These are phyloP conservation scores for Meyerozyma athensensis DNA, from an alignment of 1,139 yeast species.

Conservation along the genomic window DNA sequence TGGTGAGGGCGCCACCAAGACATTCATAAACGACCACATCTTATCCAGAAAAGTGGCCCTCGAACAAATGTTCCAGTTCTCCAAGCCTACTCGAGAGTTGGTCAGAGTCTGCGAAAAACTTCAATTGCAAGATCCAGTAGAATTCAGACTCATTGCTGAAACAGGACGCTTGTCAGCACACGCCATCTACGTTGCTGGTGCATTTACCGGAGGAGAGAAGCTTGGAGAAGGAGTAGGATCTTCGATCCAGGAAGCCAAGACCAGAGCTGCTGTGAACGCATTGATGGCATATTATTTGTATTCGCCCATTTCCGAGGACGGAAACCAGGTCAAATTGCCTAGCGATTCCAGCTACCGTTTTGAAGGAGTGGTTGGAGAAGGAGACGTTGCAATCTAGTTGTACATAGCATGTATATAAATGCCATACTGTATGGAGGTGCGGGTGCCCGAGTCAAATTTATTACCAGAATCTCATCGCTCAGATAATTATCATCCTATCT, in stretches of 20 bases:
- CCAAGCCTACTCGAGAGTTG: constrained; percentile 82
- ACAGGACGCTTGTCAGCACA: constrained; percentile 84
- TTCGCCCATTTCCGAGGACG: constrained; percentile 57
- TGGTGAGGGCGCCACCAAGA: constrained; percentile 57
- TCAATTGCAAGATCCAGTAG: constrained; percentile 68
- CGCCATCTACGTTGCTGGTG: constrained; percentile 89
- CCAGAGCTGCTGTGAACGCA: constrained; percentile 87
- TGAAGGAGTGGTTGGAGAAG: constrained; percentile 49
- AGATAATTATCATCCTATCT: not conserved
- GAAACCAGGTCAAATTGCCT: constrained; percentile 46
- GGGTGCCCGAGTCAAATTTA: constrained; percentile 1
- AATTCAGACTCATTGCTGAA: constrained; percentile 78
- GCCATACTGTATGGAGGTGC: not conserved
- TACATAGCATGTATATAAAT: not conserved
- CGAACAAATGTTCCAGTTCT: constrained; percentile 69
- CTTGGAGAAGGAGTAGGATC: constrained; percentile 95
- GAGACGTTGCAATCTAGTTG: constrained; percentile 46
- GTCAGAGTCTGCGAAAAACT: constrained; percentile 75
- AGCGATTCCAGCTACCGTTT: constrained; percentile 47
- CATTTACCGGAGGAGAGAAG: constrained; percentile 75
- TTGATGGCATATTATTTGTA: constrained; percentile 89
- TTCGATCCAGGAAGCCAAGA: constrained; percentile 87
- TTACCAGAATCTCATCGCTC: not conserved
- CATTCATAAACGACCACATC: constrained; percentile 67
- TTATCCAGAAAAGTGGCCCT: constrained; percentile 76